Evolutionary conservation across 1,284 basidiomycete species (phyloP), one percentile per base, ranked within the genome.

Genomic region (Cryptococcus neoformans): DNA sequence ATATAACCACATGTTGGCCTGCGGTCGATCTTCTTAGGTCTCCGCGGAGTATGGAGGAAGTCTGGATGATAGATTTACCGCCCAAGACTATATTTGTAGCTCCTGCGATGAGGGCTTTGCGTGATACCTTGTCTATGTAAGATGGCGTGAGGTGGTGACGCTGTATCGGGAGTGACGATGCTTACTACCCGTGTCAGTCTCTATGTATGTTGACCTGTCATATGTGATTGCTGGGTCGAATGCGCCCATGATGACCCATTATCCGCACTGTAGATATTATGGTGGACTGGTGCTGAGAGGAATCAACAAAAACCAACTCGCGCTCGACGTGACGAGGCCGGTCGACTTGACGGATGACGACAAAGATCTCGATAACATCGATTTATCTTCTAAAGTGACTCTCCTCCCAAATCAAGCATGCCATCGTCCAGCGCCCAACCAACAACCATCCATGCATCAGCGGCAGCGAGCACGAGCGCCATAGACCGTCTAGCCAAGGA

Each of bases 1-100:
- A 88, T 48, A 99, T 90, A 40, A 94, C 92, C 6, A 98, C 92
- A 10, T 92, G 88, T 81, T 91, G 89, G 0, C 90, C 88, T 10
- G 89, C 85, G 1, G 90, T 88, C 5, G 90, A 87, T 49, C 91
- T 81, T 51, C 63, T 62, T 28, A 72, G 62, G 56, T 70, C 69
- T 10, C 70, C 71, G 51, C 69, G 62, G 28, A 70, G 59, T 40
- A 72, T 64, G 6, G 67, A 63, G 41, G 72, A 68, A 65, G 66
- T 88, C 11, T 93, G 88, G 55, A 99, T 95, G 73, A 99, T 91
- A 4, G 92, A 95, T 79, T 98, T 98, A 44, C 95, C 96, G 39
- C 92, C 92, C 2, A 99, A 85, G 59, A 98, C 91, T 72, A 99
- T 99, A 73, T 98, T 97, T 72, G 92, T 88, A 6, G 93, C 91